Conservation (phyloP, 73 alveolate species). For the Diophrys sp. region DNA sequence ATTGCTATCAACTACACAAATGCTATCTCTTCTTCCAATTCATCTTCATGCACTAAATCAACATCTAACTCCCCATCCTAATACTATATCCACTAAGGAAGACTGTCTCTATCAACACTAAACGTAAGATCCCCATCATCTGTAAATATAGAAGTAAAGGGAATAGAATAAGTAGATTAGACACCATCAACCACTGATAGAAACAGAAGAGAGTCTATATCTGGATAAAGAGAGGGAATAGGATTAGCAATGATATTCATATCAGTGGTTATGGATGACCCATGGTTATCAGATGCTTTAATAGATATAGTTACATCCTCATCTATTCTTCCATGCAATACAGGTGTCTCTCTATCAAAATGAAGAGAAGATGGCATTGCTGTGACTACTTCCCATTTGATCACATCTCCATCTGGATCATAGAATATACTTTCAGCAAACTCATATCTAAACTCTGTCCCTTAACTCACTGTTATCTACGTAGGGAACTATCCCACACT, state of each 20-base stretch:
- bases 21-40: too few relatives aligned
- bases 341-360: background rate
- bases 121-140: too few relatives aligned
- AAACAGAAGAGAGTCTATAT: too few relatives aligned
- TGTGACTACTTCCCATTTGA: background rate
- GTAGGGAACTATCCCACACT: background rate
- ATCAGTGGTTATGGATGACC: background rate
- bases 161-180: too few relatives aligned
- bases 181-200: too few relatives aligned
- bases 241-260: background rate
- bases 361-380: background rate
- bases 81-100: too few relatives aligned
- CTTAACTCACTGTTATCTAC: background rate
- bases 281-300: background rate
- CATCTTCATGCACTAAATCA: too few relatives aligned
- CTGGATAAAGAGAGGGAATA: too few relatives aligned
- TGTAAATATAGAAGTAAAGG: too few relatives aligned
- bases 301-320: background rate
- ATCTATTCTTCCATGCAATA: background rate
- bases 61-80: too few relatives aligned
- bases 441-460: background rate
- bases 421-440: background rate
- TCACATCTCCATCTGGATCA: background rate
- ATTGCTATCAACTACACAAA: too few relatives aligned
- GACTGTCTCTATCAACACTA: too few relatives aligned